phyloP scores from a whole-genome alignment of 208 protist genomes.

The Acanthamoeba triangularis region DNA sequence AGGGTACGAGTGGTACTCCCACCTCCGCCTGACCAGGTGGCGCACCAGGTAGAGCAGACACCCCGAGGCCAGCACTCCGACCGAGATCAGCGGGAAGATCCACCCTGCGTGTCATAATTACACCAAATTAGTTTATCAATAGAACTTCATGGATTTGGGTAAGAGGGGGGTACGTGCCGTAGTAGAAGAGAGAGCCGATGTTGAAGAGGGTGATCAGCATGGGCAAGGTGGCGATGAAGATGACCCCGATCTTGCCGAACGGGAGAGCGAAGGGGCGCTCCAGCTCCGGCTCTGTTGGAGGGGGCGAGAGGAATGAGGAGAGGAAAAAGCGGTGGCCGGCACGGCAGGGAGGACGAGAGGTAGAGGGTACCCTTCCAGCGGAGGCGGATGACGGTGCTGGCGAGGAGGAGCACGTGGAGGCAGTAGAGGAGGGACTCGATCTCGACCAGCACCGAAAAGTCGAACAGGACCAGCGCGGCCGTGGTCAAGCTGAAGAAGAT shows the following conservation, averaged over 20 bases:
- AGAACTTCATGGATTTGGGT: no score
- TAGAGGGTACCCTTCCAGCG: neutral
- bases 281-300: slow-evolving; percentile 29
- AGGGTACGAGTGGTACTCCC: slow-evolving; percentile 48
- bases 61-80: neutral
- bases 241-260: neutral
- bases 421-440: slow-evolving; percentile 70
- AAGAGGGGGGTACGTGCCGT: neutral
- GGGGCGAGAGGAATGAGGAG: no score
- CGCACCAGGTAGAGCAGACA: neutral
- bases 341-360: neutral
- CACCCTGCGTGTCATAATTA: neutral
- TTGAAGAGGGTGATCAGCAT: slow-evolving; percentile 7
- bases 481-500: slow-evolving; percentile 74
- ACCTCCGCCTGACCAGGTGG: neutral
- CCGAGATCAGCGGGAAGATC: slow-evolving; percentile 12
- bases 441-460: slow-evolving; percentile 56
- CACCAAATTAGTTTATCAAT: no score
- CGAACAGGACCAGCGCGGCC: slow-evolving; percentile 25
- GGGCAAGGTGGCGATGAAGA: neutral
- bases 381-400: neutral
- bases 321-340: neutral
- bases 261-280: slow-evolving; percentile 43
- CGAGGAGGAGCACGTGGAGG: slow-evolving; percentile 26
- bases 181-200: slow-evolving; percentile 38